phyloP scores from a whole-genome alignment of 176 grass and related monocot genomes.

The Triticum turgidum region DNA sequence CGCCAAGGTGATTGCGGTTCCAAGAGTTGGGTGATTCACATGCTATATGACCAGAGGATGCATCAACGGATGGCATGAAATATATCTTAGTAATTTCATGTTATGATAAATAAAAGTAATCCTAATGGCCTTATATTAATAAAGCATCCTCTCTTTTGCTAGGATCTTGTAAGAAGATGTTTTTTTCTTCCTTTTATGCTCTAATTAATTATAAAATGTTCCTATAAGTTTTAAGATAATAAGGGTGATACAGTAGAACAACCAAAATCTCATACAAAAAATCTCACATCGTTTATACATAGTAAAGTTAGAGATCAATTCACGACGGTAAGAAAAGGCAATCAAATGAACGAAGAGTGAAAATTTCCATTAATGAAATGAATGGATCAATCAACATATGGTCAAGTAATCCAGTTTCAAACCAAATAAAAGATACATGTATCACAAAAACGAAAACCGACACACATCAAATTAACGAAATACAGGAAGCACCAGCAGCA shows the following conservation, averaged over 20 bases:
- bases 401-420: constrained; percentile 18
- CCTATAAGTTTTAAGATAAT: neutral
- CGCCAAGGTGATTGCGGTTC: neutral
- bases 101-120: neutral
- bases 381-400: constrained; percentile 30
- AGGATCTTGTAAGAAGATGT: neutral
- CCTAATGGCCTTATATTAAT: neutral
- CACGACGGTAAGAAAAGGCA: neutral
- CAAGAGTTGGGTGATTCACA: constrained; percentile 20
- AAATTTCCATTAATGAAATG: neutral
- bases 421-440: neutral
- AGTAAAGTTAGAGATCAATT: neutral
- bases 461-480: neutral
- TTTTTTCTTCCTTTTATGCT: neutral
- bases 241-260: neutral
- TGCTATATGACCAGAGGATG: neutral
- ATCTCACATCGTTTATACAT: constrained; percentile 23
- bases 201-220: neutral
- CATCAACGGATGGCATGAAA: neutral
- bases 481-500: neutral
- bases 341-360: neutral
- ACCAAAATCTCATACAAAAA: neutral
- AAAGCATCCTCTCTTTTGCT: neutral
- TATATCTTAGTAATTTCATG: neutral
- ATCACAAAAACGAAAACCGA: neutral